Evolutionary conservation across 1,284 basidiomycete genomes (phyloP), one percentile per base, ranked within the genome.

Genomic region (Malassezia brasiliensis): DNA sequence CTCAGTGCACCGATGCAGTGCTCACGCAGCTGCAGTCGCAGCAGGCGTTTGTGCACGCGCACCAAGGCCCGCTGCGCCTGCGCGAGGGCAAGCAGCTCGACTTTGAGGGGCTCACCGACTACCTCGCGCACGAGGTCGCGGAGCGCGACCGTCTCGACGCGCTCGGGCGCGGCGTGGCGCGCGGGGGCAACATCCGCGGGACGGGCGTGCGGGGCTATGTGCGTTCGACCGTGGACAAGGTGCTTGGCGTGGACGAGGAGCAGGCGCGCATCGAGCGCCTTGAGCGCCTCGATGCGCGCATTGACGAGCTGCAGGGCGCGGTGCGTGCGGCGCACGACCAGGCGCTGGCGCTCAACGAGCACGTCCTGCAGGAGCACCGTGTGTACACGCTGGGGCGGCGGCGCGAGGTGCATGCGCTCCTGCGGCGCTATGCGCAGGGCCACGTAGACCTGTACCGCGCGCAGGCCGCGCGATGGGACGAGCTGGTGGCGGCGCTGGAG

Each of bases 11-110:
- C 34, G 72, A 63, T 15, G 88, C 89, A 1, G 86, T 96, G 77
- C 81, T 96, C 28, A 78, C 83, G 14, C 88, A 93, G 67, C 79
- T 93, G 6, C 89, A 94, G 67, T 90, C 90, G 1, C 79, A 96
- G 5, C 79, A 91, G 7, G 82, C 84, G 8, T 96, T 96, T 74
- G 86, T 90, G 0, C 83, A 87, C 64, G 84, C 89, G 25, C 93
- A 96, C 68, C 84, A 88, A 48, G 83, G 85, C 8, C 88, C 96
- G 5, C 81, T 99, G 59, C 93, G 89, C 76, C 81, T 96, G 34
- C 84, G 94, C 44, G 94, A 98, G 75, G 90, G 96, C 77, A 98
- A 96, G 76, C 94, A 99, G 76, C 83, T 96, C 51, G 93, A 99
- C 75, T 96, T 96, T 65, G 93, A 99, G 76, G 93, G 96, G 72